Evolutionary conservation across 192 early-diverging fungal genomes (phyloP).

Genomic region (Linnemannia schmuckeri): DNA sequence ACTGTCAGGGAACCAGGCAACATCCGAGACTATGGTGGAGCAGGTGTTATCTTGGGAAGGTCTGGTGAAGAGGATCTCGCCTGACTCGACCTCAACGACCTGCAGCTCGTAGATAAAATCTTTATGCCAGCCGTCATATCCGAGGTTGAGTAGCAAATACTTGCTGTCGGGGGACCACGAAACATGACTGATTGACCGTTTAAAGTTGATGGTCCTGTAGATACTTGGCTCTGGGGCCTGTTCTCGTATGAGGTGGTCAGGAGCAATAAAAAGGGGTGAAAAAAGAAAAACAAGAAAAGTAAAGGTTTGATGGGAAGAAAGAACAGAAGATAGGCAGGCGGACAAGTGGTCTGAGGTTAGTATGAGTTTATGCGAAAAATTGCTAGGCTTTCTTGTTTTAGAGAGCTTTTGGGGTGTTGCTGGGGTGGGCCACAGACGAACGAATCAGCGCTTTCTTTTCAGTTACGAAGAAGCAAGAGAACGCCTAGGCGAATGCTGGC

Average conservation of each 20-base stretch:
- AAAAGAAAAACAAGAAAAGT: not conserved
- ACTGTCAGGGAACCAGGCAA: conserved; percentile 35
- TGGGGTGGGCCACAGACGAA: not conserved
- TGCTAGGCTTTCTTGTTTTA: not conserved
- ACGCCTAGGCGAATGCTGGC: not conserved
- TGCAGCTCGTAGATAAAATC: conserved; percentile 1
- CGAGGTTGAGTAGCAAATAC: conserved; percentile 19
- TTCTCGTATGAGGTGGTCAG: not conserved
- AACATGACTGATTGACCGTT: conserved; percentile 2
- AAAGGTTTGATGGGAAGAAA: not conserved
- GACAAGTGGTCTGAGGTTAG: too few species aligned
- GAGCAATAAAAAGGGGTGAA: not conserved
- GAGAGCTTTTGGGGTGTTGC: not conserved
- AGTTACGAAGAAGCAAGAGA: not conserved
- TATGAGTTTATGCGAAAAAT: too few species aligned
- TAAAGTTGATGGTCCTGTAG: conserved; percentile 17
- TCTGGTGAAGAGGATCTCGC: conserved; percentile 14
- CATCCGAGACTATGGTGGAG: not conserved
- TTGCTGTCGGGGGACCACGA: conserved; percentile 47
- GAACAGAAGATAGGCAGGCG: not conserved
- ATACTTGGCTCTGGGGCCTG: conserved; percentile 39
- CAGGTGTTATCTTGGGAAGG: not conserved
- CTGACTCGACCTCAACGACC: conserved; percentile 18
- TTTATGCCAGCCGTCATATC: not conserved
- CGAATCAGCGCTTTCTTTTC: not conserved